Evolutionary conservation across 129 eudicot genomes (phyloP), one percentile per base, ranked within the genome.

Genomic region (Tanacetum coccineum): DNA sequence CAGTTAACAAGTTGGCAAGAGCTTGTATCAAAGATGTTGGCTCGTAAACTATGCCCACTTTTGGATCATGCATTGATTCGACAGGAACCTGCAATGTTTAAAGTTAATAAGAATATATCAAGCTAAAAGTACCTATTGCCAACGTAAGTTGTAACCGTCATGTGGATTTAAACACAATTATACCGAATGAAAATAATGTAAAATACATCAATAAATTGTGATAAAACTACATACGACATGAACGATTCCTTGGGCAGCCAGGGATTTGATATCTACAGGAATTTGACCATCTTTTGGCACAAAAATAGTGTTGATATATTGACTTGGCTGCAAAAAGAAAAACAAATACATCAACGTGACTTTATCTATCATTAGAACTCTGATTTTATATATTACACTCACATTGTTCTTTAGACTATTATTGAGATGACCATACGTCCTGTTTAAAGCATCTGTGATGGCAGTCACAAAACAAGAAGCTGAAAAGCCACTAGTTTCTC

Each of bases 391-490:
- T 22, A 22, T 22, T 1, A 22, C 62, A 83, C 96, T 92, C 78
- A 92, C 98, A 45, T 67, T 70, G 65, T 86, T 82, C 36, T 69
- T 59, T 25, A 92, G 89, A 74, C 87, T 73, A 70, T 92, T 92
- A 30, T 83, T 80, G 40, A 82, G 80, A 74, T 74, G 79, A 48
- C 95, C 96, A 48, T 86, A 82, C 21, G 95, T 85, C 72, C 98
- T 78, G 76, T 92, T 88, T 62, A 92, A 73, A 77, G 98, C 95
- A 79, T 92, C 95, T 18, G 96, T 73, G 74, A 92, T 84, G n/a
- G 96, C 87, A 71, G 96, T 92, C 26, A 92, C 95, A 72, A 92
- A 92, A 65, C 85, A 84, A 50, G 98, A 81, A 14, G 95, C 95
- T 22, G 81, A 69, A 53, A 92, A 88, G 66, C 91, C 95, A 75